These are phyloP conservation scores for Hymenoscyphus linearis DNA, from an alignment of 2,329 filamentous ascomycete genomes.

Conservation along the genomic window DNA sequence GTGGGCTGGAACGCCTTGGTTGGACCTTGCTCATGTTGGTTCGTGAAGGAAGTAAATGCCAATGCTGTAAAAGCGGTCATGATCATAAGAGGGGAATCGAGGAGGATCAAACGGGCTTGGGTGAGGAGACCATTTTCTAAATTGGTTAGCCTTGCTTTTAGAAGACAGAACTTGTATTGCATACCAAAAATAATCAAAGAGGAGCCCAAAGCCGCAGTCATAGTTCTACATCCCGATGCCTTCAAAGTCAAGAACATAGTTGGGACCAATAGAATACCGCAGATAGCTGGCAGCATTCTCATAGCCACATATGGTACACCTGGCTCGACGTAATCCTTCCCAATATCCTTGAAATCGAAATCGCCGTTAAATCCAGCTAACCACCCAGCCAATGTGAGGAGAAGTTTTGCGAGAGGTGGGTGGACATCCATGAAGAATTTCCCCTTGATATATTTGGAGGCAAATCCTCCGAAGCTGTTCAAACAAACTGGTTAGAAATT, in stretches of 20 bases:
- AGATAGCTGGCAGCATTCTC: conserved; percentile 86
- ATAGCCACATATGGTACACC: conserved; percentile 96
- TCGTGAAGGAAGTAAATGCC: conserved; percentile 87
- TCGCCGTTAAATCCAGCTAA: conserved; percentile 89
- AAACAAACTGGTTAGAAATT: conserved; percentile 15
- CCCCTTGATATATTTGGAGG: conserved; percentile 98
- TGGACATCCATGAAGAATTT: conserved; percentile 99
- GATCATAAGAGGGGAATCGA: conserved; percentile 90
- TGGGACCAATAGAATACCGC: conserved; percentile 82
- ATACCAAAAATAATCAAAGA: conserved; percentile 85
- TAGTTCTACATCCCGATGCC: conserved; percentile 80
- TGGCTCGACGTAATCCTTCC: conserved; percentile 95
- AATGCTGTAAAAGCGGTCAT: conserved; percentile 90
- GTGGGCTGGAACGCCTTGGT: conserved; percentile 77
- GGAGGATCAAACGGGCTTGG: conserved; percentile 89
- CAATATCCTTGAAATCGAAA: conserved; percentile 99
- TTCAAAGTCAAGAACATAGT: conserved; percentile 94
- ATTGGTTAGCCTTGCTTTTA: conserved; percentile 20
- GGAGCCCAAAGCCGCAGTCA: conserved; percentile 77
- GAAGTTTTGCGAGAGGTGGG: conserved; percentile 90
- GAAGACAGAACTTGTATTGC: conserved; percentile 19
- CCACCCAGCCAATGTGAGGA: conserved; percentile 93
- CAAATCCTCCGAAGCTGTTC: conserved; percentile 88
- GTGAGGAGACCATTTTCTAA: conserved; percentile 92
- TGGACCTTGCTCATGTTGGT: conserved; percentile 92